Conservation (phyloP, 108 stramenopile genomes). For the Cylindrotheca fusiformis region DNA sequence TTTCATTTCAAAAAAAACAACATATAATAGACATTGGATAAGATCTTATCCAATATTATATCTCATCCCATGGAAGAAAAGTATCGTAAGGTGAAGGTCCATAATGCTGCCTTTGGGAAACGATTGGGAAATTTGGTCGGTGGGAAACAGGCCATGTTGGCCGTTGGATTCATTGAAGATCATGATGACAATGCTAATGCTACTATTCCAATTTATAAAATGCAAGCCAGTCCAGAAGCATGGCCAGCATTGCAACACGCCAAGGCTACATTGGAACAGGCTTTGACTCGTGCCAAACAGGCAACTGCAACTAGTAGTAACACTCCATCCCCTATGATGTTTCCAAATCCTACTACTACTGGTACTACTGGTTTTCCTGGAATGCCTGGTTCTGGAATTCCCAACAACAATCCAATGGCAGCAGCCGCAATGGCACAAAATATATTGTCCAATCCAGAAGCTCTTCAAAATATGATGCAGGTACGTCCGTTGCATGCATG, state of each 20-base stretch:
- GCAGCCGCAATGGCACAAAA: conserved; percentile 33
- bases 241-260: conserved; percentile 62
- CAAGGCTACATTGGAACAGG: conserved; percentile 39
- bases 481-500: conserved; percentile 33
- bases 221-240: conserved; percentile 64
- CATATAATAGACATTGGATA: conserved; percentile 68
- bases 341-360: not conserved
- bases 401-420: conserved; percentile 32
- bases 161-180: conserved; percentile 55
- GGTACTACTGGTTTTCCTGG: conserved; percentile 11
- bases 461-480: conserved; percentile 57
- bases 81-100: conserved; percentile 72
- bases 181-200: conserved; percentile 15
- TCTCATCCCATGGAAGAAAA: conserved; percentile 83
- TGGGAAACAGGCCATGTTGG: conserved; percentile 51
- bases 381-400: conserved; percentile 11
- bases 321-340: not conserved
- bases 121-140: conserved; percentile 61
- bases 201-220: conserved; percentile 40
- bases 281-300: conserved; percentile 25
- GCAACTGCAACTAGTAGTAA: conserved; percentile 6
- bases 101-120: conserved; percentile 70
- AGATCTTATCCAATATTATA: conserved; percentile 68
- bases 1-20: too few relatives aligned
- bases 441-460: conserved; percentile 62